Evolutionary conservation across 1,284 basidiomycete species (phyloP), one percentile per base, ranked within the genome.

Genomic region (Ganoderma resinaceum): DNA sequence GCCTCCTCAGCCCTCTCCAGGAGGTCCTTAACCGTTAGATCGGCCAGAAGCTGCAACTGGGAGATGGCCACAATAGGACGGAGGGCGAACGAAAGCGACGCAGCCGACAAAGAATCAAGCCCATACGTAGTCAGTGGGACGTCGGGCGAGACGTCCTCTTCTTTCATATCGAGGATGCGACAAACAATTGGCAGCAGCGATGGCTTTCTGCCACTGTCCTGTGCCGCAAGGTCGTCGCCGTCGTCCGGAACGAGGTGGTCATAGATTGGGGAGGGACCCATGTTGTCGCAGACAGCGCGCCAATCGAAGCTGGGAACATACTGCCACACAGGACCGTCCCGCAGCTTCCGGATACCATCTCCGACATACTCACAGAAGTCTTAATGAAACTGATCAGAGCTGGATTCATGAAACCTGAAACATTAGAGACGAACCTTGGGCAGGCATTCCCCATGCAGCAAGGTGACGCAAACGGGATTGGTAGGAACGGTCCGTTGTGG

Each of bases 71-170:
- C 63, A 18, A 77, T 69, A 0, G 78, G 73, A 8, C 78, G 77
- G 38, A 84, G 75, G 2, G 75, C 75, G 60, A 77, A 76, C 5
- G 81, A 80, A 18, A 83, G 73, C 12, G 78, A 75, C 1, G 78
- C 78, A 3, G 83, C 82, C 7, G 79, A 77, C 2, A 83, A 75
- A 0, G 83, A 84, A 68, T 84, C 83, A 20, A 84, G 74, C 9
- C 83, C 83, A 61, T 82, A 84, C 8, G 79, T 74, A 3, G 80
- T 82, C 60, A 85, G 75, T 0, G 83, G 83, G 3, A 82, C 80
- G 42, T 82, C 79, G 3, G 71, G 68, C 16, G 77, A 76, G 58
- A 84, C 77, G 59, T 83, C 81, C 31, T 77, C 74, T 16, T 71
- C 58, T 0, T 78, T 68, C 33, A 84, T 70, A 49, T 80, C 80